phyloP scores from a whole-genome alignment of 2,329 filamentous ascomycete genomes.

The Pseudogymnoascus sp. region DNA sequence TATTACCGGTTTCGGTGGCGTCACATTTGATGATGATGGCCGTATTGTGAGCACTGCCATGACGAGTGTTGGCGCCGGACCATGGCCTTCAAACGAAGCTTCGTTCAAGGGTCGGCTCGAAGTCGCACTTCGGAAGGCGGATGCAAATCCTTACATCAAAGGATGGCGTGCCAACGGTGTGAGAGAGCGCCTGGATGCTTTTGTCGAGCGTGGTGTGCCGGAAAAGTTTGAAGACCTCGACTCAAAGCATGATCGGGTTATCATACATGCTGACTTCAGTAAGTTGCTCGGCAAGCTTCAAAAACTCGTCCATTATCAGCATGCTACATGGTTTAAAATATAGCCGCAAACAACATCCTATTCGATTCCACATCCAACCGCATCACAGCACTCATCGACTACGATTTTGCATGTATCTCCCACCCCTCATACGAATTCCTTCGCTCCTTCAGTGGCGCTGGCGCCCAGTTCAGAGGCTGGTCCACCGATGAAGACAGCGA shows the following conservation, averaged over 20 bases:
- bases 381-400: constrained; percentile 28
- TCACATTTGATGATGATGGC: constrained; percentile 28
- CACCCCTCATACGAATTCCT: constrained; percentile 24
- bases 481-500: constrained; percentile 18
- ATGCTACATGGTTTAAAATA: background rate
- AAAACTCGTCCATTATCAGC: constrained; percentile 2
- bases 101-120: constrained; percentile 25
- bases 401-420: constrained; percentile 23
- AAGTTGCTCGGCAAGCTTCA: constrained; percentile 11
- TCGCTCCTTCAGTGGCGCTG: constrained; percentile 21
- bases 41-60: constrained; percentile 28
- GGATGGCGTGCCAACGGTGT: constrained; percentile 28
- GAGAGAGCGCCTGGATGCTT: constrained; percentile 26
- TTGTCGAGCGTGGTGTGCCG: constrained; percentile 21
- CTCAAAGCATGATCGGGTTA: constrained; percentile 17
- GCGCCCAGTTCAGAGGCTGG: constrained; percentile 23
- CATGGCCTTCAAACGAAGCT: constrained; percentile 26
- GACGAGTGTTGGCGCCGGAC: constrained; percentile 27
- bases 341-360: constrained; percentile 26
- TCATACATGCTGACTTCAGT: constrained; percentile 29
- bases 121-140: constrained; percentile 26
- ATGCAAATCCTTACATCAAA: constrained; percentile 19
- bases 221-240: constrained; percentile 19
- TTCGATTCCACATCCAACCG: constrained; percentile 22
- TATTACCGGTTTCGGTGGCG: constrained; percentile 27